Evolutionary conservation across 2,329 filamentous ascomycete species (phyloP).

Genomic region (Dactylellina drechsleri): DNA sequence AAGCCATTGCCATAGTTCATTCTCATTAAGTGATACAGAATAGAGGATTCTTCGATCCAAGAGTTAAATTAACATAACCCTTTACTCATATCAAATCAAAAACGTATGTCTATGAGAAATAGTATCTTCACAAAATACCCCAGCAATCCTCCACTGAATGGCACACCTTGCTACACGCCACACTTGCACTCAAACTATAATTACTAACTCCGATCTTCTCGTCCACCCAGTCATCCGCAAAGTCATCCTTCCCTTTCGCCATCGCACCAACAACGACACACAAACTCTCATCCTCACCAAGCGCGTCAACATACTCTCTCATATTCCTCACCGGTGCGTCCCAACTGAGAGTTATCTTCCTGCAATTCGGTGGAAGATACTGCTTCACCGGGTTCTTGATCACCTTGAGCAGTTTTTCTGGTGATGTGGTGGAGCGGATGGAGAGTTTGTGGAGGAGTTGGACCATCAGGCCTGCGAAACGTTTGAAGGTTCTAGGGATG

Average conservation of each 20-base stretch:
- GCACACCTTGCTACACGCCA: slow-evolving; percentile 99
- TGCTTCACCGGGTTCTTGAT: slow-evolving; percentile 99
- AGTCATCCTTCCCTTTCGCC: slow-evolving; percentile 96
- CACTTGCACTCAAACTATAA: slow-evolving; percentile 94
- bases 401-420: slow-evolving; percentile 96
- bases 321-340: slow-evolving; percentile 88
- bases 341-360: slow-evolving; percentile 96
- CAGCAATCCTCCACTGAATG: slow-evolving; percentile 97
- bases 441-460: slow-evolving; percentile 94
- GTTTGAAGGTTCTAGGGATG: slow-evolving; percentile 98
- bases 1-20: too few species aligned
- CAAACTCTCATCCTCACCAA: slow-evolving; percentile 86
- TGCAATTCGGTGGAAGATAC: slow-evolving; percentile 94
- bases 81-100: too few species aligned
- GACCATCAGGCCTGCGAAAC: slow-evolving; percentile 98
- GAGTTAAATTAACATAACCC: too few species aligned
- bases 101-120: too few species aligned
- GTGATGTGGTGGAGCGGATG: slow-evolving; percentile 94
- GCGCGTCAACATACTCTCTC: slow-evolving; percentile 83
- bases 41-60: not conserved
- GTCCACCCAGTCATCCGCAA: slow-evolving; percentile 92
- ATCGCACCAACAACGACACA: slow-evolving; percentile 98
- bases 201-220: slow-evolving; percentile 99
- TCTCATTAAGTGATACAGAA: not conserved
- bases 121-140: slow-evolving; percentile 76